These are phyloP conservation scores for Botryotinia narcissicola DNA, from an alignment of 2,329 filamentous ascomycete genomes.

Conservation along the genomic window DNA sequence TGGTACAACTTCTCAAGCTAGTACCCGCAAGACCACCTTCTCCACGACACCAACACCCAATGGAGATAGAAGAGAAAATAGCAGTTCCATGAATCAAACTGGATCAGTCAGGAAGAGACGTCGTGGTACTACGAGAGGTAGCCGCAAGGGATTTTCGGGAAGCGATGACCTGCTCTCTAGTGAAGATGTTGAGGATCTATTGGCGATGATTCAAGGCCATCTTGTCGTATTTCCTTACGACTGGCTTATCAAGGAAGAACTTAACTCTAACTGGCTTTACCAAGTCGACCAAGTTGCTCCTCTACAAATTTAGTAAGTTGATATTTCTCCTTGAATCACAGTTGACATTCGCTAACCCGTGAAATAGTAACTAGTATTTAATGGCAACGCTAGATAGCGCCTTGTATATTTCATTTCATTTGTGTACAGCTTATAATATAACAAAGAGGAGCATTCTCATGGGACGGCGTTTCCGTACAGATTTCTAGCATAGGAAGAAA, in stretches of 20 bases:
- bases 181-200: constrained; percentile 75
- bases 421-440: constrained; percentile 15
- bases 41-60: constrained; percentile 40
- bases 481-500: constrained; percentile 17
- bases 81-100: constrained; percentile 21
- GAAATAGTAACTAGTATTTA: constrained; percentile 19
- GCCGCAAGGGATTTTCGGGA: constrained; percentile 59
- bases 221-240: constrained; percentile 93
- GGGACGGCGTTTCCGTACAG: constrained; percentile 9
- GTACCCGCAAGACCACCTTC: constrained; percentile 56
- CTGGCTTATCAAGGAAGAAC: constrained; percentile 89
- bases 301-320: constrained; percentile 89
- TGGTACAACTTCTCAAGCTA: constrained; percentile 38
- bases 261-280: constrained; percentile 93
- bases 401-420: constrained; percentile 18
- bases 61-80: constrained; percentile 24
- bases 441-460: constrained; percentile 10
- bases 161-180: constrained; percentile 74
- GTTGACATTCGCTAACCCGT: constrained; percentile 88
- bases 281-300: constrained; percentile 95
- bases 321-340: constrained; percentile 75
- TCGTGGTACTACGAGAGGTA: constrained; percentile 64
- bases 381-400: constrained; percentile 11
- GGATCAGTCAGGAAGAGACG: constrained; percentile 60
- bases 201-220: constrained; percentile 81